These are phyloP conservation scores for Epichloe typhina DNA, from an alignment of 2,329 filamentous ascomycete species.

Conservation along the genomic window DNA sequence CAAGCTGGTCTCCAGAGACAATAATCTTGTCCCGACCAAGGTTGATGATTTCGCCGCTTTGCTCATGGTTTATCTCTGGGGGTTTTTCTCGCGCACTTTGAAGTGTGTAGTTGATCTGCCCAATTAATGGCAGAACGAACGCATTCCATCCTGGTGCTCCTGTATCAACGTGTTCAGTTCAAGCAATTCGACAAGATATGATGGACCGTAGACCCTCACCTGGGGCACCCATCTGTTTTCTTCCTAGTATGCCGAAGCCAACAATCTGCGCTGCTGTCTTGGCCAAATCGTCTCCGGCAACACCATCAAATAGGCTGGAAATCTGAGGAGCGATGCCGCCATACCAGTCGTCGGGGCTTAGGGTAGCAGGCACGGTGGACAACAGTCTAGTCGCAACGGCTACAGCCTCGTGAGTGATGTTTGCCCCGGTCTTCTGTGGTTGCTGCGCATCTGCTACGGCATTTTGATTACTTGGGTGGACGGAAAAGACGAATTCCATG, in stretches of 20 bases:
- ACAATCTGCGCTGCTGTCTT: constrained; percentile 25
- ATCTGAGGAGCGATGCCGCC: constrained; percentile 47
- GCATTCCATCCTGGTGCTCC: constrained; percentile 47
- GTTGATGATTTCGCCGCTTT: constrained; percentile 29
- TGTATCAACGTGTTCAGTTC: constrained; percentile 10
- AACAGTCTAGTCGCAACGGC: constrained; percentile 49
- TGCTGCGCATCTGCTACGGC: constrained; percentile 25
- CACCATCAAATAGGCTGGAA: constrained; percentile 46
- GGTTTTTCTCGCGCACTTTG: background rate
- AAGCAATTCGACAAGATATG: background rate
- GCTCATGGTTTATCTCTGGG: constrained; percentile 8
- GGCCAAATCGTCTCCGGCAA: constrained; percentile 20
- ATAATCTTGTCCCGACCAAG: constrained; percentile 30
- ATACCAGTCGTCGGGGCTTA: constrained; percentile 47
- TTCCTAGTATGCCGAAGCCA: constrained; percentile 50
- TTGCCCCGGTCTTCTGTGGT: constrained; percentile 43
- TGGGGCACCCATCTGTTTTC: constrained; percentile 49
- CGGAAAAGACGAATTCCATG: constrained; percentile 57
- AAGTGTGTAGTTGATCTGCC: constrained; percentile 33
- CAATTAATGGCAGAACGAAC: constrained; percentile 46
- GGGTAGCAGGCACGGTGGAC: constrained; percentile 41
- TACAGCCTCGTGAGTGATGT: constrained; percentile 56
- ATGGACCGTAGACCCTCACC: constrained; percentile 21
- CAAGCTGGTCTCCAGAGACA: constrained; percentile 33
- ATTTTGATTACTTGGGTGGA: constrained; percentile 42